Evolutionary conservation across 1,284 basidiomycete species (phyloP).

Genomic region (Peniophora sp.): DNA sequence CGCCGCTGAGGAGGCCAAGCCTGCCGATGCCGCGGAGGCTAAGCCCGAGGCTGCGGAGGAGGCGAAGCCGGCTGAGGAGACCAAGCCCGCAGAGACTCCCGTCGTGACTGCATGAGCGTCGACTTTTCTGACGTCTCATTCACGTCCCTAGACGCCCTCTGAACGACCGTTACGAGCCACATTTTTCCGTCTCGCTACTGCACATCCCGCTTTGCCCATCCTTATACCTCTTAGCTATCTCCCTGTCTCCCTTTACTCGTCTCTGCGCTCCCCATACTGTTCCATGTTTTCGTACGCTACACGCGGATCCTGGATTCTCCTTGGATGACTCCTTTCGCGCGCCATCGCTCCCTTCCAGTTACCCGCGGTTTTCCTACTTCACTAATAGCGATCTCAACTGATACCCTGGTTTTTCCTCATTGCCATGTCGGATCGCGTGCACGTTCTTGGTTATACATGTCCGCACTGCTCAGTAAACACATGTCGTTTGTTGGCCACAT

Average conservation of each 20-base stretch:
- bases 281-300: conserved; percentile 40
- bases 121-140: conserved; percentile 18
- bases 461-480: conserved; percentile 51
- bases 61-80: conserved; percentile 23
- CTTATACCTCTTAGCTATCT: conserved; percentile 22
- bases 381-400: conserved; percentile 24
- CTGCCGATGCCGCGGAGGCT: conserved; percentile 16
- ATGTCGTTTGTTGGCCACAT: conserved; percentile 20
- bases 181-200: conserved; percentile 20
- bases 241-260: conserved; percentile 26
- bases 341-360: conserved; percentile 43
- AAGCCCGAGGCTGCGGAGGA: conserved; percentile 28
- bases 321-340: conserved; percentile 33
- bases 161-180: conserved; percentile 48
- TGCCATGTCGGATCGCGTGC: conserved; percentile 40
- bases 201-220: conserved; percentile 13
- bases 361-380: conserved; percentile 19
- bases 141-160: conserved; percentile 11
- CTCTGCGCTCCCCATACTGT: conserved; percentile 10
- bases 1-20: conserved; percentile 27
- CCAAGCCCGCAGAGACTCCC: conserved; percentile 27
- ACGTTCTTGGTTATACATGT: conserved; percentile 35
- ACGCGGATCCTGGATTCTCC: conserved; percentile 42
- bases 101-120: conserved; percentile 54
- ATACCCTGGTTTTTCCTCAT: conserved; percentile 44